Percentiles rank a stretch among this genome's conserved stretches.
phyloP scores from a whole-genome alignment of 2,329 filamentous ascomycete genomes.

The Aspergillus udagawae region DNA sequence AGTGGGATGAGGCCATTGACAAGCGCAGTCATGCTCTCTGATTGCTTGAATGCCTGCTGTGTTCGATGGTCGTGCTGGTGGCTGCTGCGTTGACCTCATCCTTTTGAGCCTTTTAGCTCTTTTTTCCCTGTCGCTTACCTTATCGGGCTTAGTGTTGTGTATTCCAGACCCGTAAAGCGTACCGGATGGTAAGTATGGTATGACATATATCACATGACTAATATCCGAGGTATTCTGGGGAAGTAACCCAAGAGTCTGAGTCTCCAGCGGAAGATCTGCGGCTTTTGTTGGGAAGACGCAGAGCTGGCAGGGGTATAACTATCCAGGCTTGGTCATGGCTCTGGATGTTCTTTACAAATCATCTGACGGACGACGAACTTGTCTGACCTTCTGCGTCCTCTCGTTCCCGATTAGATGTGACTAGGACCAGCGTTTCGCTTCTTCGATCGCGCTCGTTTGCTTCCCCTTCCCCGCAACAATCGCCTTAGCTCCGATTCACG shows the following conservation, averaged over 20 bases:
- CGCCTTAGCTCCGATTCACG: conserved; percentile 3
- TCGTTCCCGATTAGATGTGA: conserved; percentile 1
- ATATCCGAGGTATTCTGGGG: conserved; percentile 27
- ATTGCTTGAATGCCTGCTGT: background rate
- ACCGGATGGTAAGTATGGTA: background rate
- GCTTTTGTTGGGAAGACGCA: conserved; percentile 21
- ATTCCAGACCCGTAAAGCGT: background rate
- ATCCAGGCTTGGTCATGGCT: conserved; percentile 1
- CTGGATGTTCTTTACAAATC: conserved; percentile 1
- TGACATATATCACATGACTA: conserved; percentile 15
- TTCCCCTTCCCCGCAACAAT: background rate
- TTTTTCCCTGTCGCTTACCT: background rate
- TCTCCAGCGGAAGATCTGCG: conserved; percentile 17
- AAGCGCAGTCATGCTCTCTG: background rate
- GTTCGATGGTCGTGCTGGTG: background rate
- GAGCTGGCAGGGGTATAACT: conserved; percentile 13
- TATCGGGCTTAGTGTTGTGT: background rate
- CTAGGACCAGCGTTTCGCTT: background rate
- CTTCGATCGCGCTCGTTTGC: background rate
- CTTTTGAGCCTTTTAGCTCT: background rate
- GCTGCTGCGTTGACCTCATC: conserved; percentile 20
- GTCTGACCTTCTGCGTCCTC: background rate
- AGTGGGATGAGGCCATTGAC: background rate
- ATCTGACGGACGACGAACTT: background rate
- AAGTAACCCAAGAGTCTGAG: conserved; percentile 3